Evolutionary conservation across 176 grass and related monocot species (phyloP).

Genomic region (Phyllostachys edulis): DNA sequence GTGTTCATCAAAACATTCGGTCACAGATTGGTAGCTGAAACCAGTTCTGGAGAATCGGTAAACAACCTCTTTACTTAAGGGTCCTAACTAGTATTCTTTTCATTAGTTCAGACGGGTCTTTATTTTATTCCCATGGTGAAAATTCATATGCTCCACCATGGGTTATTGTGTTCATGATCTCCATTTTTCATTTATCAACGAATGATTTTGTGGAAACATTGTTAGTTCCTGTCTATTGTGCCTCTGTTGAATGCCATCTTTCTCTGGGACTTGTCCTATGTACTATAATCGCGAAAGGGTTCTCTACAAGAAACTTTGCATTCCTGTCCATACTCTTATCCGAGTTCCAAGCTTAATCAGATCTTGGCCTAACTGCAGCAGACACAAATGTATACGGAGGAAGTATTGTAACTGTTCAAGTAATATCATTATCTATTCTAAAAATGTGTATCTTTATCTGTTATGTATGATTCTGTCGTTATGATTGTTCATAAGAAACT

Average conservation of each 20-base stretch:
- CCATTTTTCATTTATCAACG: conserved; percentile 26
- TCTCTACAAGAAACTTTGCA: background rate
- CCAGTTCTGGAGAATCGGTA: conserved; percentile 40
- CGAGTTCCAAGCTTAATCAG: background rate
- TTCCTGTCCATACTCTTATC: background rate
- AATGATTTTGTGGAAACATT: conserved; percentile 33
- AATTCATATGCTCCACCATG: conserved; percentile 34
- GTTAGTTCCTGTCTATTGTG: conserved; percentile 16
- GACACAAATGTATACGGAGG: background rate
- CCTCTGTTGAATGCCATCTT: background rate
- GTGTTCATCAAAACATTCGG: conserved; percentile 38
- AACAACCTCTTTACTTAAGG: conserved; percentile 36
- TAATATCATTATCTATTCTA: background rate
- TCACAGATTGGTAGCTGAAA: conserved; percentile 49
- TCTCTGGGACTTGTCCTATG: background rate
- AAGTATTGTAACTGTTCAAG: background rate
- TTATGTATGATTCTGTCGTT: background rate
- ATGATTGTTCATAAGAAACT: background rate
- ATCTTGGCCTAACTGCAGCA: background rate
- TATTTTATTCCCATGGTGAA: background rate
- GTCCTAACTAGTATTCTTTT: conserved; percentile 67
- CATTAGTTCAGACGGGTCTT: conserved; percentile 46
- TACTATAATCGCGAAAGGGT: background rate
- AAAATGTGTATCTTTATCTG: background rate
- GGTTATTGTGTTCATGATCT: conserved; percentile 30